Conservation (phyloP, 306 rosid species). For the Fagus crenata region DNA sequence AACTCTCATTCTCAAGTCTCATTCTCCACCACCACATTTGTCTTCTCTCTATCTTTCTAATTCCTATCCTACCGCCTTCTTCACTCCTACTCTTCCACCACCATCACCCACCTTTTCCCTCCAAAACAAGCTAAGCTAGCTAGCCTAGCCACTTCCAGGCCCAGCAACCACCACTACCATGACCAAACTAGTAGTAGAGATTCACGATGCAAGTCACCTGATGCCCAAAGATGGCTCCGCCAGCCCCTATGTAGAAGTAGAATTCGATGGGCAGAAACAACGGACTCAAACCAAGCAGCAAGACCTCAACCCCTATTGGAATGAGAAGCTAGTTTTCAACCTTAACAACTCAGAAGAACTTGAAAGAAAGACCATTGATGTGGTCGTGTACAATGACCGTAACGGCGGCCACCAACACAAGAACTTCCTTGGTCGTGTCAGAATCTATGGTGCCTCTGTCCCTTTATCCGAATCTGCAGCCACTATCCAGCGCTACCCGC, state of each 20-base stretch:
- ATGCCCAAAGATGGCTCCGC: slow-evolving; percentile 81
- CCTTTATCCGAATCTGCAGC: slow-evolving; percentile 64
- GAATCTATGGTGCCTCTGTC: slow-evolving; percentile 60
- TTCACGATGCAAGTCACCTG: slow-evolving; percentile 68
- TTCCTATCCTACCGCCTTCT: slow-evolving; percentile 12
- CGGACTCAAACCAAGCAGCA: slow-evolving; percentile 59
- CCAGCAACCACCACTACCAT: slow-evolving; percentile 24
- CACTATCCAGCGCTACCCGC: slow-evolving; percentile 66
- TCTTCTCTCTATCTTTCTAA: slow-evolving; percentile 4
- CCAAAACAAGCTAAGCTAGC: neutral
- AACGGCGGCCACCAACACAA: slow-evolving; percentile 41
- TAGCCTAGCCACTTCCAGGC: too few relatives aligned
- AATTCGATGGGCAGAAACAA: slow-evolving; percentile 56
- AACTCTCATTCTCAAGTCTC: too few relatives aligned
- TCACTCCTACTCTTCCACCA: slow-evolving; percentile 20
- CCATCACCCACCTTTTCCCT: slow-evolving; percentile 6
- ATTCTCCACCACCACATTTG: slow-evolving; percentile 28
- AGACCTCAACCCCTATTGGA: slow-evolving; percentile 79
- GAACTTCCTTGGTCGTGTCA: slow-evolving; percentile 76
- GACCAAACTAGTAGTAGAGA: slow-evolving; percentile 71
- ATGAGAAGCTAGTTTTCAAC: slow-evolving; percentile 64
- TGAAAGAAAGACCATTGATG: slow-evolving; percentile 56
- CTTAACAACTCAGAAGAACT: slow-evolving; percentile 46
- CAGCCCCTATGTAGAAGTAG: slow-evolving; percentile 70
- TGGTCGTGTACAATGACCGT: slow-evolving; percentile 51